phyloP scores from a whole-genome alignment of 2,329 filamentous ascomycete genomes.

The Dendrostoma leiphaemia region DNA sequence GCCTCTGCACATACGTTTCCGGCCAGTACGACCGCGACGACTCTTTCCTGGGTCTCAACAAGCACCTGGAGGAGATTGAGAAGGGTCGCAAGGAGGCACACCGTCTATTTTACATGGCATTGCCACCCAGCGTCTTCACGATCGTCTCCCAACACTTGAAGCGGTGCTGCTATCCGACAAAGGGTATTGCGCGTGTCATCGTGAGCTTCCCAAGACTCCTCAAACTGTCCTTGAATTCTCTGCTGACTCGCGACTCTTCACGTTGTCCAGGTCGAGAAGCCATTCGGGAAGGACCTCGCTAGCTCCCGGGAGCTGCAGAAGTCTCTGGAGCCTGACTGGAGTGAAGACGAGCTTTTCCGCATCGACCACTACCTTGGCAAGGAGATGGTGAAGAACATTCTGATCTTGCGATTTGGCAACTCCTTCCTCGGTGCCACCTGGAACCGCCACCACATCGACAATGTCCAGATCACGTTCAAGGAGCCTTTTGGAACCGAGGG shows the following conservation, averaged over 20 bases:
- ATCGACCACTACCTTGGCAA: slow-evolving; percentile 99
- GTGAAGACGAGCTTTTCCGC: slow-evolving; percentile 97
- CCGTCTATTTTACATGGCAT: slow-evolving; percentile 98
- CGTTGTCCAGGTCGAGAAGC: slow-evolving; percentile 82
- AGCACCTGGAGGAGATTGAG: slow-evolving; percentile 84
- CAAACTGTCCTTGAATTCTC: background rate
- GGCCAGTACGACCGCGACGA: slow-evolving; percentile 98
- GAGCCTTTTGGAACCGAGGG: slow-evolving; percentile 98
- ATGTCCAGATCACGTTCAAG: slow-evolving; percentile 99
- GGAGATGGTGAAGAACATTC: slow-evolving; percentile 99
- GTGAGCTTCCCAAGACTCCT: slow-evolving; percentile 49
- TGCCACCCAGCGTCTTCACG: slow-evolving; percentile 96
- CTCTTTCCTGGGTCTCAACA: slow-evolving; percentile 81
- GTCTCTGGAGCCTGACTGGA: slow-evolving; percentile 96
- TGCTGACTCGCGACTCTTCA: slow-evolving; percentile 23
- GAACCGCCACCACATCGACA: slow-evolving; percentile 99
- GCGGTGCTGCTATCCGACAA: slow-evolving; percentile 91
- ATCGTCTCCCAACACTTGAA: slow-evolving; percentile 97
- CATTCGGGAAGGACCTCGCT: slow-evolving; percentile 93
- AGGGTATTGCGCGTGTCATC: slow-evolving; percentile 90
- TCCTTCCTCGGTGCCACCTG: slow-evolving; percentile 98
- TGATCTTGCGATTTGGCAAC: slow-evolving; percentile 97
- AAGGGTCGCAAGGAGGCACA: slow-evolving; percentile 78
- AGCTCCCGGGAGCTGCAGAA: slow-evolving; percentile 94
- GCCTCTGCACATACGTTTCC: slow-evolving; percentile 88